Evolutionary conservation across 1,284 basidiomycete genomes (phyloP).

Genomic region (Meripilus lineatus): DNA sequence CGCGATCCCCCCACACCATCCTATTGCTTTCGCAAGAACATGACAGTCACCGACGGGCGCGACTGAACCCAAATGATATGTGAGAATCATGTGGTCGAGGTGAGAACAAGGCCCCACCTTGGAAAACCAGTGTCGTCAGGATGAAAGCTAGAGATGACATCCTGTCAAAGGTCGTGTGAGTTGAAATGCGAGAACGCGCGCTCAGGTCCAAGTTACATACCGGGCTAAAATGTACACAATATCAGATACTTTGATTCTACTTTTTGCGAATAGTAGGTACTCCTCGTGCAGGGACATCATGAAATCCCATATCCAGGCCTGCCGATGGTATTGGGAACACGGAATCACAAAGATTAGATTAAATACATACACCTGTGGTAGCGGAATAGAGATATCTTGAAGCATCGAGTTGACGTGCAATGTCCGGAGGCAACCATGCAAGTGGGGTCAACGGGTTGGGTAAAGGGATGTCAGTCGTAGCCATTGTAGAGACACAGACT

Average conservation of each 20-base stretch:
- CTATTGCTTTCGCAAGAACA: constrained; percentile 3
- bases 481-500: neutral
- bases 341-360: neutral
- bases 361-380: constrained; percentile 8
- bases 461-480: neutral
- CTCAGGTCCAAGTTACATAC: constrained; percentile 4
- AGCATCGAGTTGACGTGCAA: constrained; percentile 13
- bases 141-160: constrained; percentile 5
- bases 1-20: constrained; percentile 1
- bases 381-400: constrained; percentile 13
- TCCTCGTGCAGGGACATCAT: constrained; percentile 7
- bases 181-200: too few species aligned
- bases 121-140: constrained; percentile 7
- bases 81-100: neutral
- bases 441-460: constrained; percentile 13
- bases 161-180: neutral
- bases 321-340: neutral
- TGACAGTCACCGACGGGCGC: constrained; percentile 3
- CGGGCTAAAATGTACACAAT: constrained; percentile 10
- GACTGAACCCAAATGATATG: neutral
- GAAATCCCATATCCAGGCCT: constrained; percentile 10
- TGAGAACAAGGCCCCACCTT: constrained; percentile 1
- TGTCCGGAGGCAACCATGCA: constrained; percentile 13
- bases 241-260: constrained; percentile 4
- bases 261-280: constrained; percentile 1